Percentiles rank a stretch among this genome's conserved stretches.
Conservation (phyloP, 108 stramenopile species). For the Craspedostauros australis region DNA sequence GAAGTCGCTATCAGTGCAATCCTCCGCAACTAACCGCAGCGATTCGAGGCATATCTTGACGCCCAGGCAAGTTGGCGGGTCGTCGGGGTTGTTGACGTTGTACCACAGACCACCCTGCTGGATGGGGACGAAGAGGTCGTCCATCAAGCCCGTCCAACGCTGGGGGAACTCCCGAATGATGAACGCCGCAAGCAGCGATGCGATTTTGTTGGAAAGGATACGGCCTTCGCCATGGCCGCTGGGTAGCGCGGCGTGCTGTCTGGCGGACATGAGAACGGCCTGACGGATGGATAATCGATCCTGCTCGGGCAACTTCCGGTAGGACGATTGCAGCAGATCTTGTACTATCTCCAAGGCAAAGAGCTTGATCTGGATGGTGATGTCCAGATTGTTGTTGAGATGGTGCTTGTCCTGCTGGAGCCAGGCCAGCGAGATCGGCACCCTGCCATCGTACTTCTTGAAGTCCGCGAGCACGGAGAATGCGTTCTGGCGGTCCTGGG, state of each 20-base stretch:
- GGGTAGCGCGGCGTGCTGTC: slow-evolving; percentile 21
- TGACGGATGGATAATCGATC: slow-evolving; percentile 56
- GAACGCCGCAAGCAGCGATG: slow-evolving; percentile 59
- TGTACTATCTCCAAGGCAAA: slow-evolving; percentile 62
- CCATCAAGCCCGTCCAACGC: slow-evolving; percentile 71
- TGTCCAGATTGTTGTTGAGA: slow-evolving; percentile 30
- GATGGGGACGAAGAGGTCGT: slow-evolving; percentile 49
- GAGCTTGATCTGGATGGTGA: slow-evolving; percentile 67
- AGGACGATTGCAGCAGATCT: slow-evolving; percentile 46
- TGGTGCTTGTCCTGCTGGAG: slow-evolving; percentile 24
- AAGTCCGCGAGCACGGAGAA: slow-evolving; percentile 68
- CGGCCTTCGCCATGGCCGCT: slow-evolving; percentile 15
- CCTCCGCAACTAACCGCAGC: slow-evolving; percentile 71
- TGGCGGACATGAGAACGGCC: slow-evolving; percentile 53
- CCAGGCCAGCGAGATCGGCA: slow-evolving; percentile 46
- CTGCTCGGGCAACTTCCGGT: slow-evolving; percentile 45
- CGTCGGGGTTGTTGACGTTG: slow-evolving; percentile 4
- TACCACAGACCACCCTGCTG: slow-evolving; percentile 47
- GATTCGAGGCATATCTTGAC: slow-evolving; percentile 75
- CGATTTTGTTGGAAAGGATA: slow-evolving; percentile 66
- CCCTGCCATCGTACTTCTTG: slow-evolving; percentile 58
- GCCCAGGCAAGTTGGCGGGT: slow-evolving; percentile 27
- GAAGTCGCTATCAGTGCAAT: slow-evolving; percentile 90
- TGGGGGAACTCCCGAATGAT: slow-evolving; percentile 81
- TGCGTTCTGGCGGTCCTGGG: slow-evolving; percentile 53